Evolutionary conservation across 495 filamentous ascomycete genomes (phyloP).

Genomic region (Penicillium macrosclerotiorum): DNA sequence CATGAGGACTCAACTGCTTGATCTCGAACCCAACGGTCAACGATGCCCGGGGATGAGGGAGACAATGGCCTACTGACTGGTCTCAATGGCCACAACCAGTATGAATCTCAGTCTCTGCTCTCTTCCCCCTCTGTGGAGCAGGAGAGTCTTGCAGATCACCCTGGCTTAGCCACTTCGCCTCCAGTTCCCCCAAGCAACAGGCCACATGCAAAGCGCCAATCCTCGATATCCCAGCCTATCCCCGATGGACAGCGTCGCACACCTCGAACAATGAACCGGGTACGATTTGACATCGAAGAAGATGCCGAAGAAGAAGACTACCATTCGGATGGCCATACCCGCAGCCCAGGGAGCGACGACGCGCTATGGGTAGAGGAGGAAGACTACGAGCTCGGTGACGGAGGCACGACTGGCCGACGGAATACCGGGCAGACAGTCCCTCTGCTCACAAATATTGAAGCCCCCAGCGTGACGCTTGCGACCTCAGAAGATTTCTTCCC

Average conservation of each 20-base stretch:
- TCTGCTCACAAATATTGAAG: slow-evolving; percentile 81
- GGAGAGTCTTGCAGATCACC: slow-evolving; percentile 26
- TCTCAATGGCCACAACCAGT: slow-evolving; percentile 23
- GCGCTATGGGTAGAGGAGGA: slow-evolving; percentile 55
- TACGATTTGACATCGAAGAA: slow-evolving; percentile 78
- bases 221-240: slow-evolving; percentile 43
- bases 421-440: slow-evolving; percentile 58
- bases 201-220: slow-evolving; percentile 33
- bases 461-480: slow-evolving; percentile 82
- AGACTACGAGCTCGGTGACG: slow-evolving; percentile 44
- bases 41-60: slow-evolving; percentile 46
- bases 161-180: slow-evolving; percentile 16
- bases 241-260: slow-evolving; percentile 51
- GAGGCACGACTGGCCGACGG: slow-evolving; percentile 18
- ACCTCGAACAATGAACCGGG: slow-evolving; percentile 78
- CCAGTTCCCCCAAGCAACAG: slow-evolving; percentile 12
- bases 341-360: slow-evolving; percentile 38
- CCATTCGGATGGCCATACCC: slow-evolving; percentile 35
- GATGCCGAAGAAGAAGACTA: slow-evolving; percentile 27
- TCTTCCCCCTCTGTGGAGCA: slow-evolving; percentile 23
- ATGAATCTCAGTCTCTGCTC: slow-evolving; percentile 32
- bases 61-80: slow-evolving; percentile 29
- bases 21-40: slow-evolving; percentile 24
- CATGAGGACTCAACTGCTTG: slow-evolving; percentile 4
- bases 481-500: slow-evolving; percentile 57